Conservation (phyloP, 768 basidiomycete species). For the Leucocoprinus leucothites region DNA sequence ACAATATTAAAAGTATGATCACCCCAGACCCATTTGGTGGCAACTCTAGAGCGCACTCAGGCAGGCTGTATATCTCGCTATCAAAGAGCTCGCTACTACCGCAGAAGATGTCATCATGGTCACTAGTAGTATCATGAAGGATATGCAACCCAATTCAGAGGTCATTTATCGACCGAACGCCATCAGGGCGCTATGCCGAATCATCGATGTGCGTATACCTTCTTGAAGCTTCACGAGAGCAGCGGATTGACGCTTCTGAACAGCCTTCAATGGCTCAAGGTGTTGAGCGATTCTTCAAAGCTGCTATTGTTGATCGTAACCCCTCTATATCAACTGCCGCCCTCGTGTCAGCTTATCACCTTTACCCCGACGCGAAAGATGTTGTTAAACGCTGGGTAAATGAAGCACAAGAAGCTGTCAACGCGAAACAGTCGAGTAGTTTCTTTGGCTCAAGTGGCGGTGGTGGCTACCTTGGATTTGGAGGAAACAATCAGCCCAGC, state of each 20-base stretch:
- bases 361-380: slow-evolving; percentile 90
- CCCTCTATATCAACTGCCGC: slow-evolving; percentile 95
- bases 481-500: slow-evolving; percentile 46
- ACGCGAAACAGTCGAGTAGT: slow-evolving; percentile 73
- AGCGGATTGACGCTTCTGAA: slow-evolving; percentile 9
- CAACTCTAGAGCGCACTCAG: slow-evolving; percentile 78
- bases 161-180: slow-evolving; percentile 98
- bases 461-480: slow-evolving; percentile 74
- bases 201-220: slow-evolving; percentile 82
- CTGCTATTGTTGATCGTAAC: slow-evolving; percentile 96
- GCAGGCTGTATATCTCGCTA: slow-evolving; percentile 97
- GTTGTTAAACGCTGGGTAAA: slow-evolving; percentile 99
- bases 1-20: neutral
- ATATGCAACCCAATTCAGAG: slow-evolving; percentile 99
- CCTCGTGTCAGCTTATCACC: slow-evolving; percentile 94
- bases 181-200: slow-evolving; percentile 91
- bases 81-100: slow-evolving; percentile 94
- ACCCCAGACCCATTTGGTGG: neutral
- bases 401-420: slow-evolving; percentile 95
- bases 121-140: slow-evolving; percentile 99
- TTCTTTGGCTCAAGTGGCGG: slow-evolving; percentile 57
- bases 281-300: slow-evolving; percentile 98
- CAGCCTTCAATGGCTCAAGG: slow-evolving; percentile 99
- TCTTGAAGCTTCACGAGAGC: neutral
- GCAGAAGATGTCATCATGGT: slow-evolving; percentile 99